These are phyloP conservation scores for Filosporella fistucella DNA, from an alignment of 495 filamentous ascomycete genomes.

Conservation along the genomic window DNA sequence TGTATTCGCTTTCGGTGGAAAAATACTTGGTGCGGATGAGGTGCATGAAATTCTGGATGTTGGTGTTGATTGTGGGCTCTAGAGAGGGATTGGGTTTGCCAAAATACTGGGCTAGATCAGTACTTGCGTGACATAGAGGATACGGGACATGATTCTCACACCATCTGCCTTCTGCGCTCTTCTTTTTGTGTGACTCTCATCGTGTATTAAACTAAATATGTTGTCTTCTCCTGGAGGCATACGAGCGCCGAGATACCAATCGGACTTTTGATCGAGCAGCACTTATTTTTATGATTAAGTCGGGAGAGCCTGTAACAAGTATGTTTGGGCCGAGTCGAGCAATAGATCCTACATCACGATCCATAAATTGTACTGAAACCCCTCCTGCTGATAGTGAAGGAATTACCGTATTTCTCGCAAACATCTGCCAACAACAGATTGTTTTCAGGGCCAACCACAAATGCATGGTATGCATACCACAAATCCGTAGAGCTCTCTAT, in stretches of 20 bases:
- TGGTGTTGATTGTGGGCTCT: conserved; percentile 28
- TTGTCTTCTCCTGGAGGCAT: conserved; percentile 31
- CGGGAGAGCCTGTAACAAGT: conserved; percentile 33
- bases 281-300: conserved; percentile 27
- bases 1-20: conserved; percentile 12
- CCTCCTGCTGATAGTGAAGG: neutral
- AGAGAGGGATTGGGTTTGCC: conserved; percentile 28
- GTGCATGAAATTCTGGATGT: conserved; percentile 26
- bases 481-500: neutral
- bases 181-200: conserved; percentile 27
- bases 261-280: conserved; percentile 28
- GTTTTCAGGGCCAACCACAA: neutral
- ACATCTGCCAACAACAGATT: neutral
- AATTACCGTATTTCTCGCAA: neutral
- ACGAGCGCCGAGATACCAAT: conserved; percentile 25
- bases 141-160: conserved; percentile 22
- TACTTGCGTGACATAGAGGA: conserved; percentile 19
- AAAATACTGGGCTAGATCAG: conserved; percentile 29
- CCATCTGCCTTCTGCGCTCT: conserved; percentile 33
- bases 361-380: neutral
- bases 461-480: neutral
- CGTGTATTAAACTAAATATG: conserved; percentile 38
- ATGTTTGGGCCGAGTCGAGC: conserved; percentile 37
- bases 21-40: conserved; percentile 31
- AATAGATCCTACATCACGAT: conserved; percentile 27